These are phyloP conservation scores for Salix dunnii DNA, from an alignment of 345 rosid species.

Conservation along the genomic window DNA sequence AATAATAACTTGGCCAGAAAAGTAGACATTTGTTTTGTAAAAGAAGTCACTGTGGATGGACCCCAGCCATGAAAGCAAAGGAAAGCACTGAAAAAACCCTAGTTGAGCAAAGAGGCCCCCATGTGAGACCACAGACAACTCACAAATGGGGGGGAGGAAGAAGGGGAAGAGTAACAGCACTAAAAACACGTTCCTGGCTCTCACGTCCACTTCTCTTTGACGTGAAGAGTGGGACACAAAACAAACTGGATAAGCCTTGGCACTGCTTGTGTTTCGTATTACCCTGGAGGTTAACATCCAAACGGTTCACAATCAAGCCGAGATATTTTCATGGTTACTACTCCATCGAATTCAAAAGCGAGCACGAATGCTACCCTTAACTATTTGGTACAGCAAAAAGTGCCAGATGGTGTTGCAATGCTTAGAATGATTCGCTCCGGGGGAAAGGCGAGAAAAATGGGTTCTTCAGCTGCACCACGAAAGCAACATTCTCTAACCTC, in stretches of 20 bases:
- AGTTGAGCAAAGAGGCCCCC: conserved; percentile 23
- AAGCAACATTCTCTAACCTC: neutral
- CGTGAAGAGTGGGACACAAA: conserved; percentile 1
- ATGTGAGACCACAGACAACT: conserved; percentile 18
- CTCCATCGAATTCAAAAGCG: neutral
- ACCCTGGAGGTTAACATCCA: conserved; percentile 3
- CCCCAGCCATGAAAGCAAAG: conserved; percentile 8
- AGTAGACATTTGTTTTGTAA: neutral
- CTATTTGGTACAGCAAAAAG: neutral
- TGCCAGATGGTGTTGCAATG: neutral
- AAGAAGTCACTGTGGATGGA: conserved; percentile 10
- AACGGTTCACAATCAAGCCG: neutral
- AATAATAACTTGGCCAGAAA: neutral
- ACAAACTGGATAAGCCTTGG: conserved; percentile 16
- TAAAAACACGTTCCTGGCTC: conserved; percentile 7
- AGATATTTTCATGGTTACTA: neutral
- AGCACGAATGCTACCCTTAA: neutral
- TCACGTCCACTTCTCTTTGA: conserved; percentile 22
- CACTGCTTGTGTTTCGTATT: conserved; percentile 3
- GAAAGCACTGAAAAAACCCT: conserved; percentile 33
- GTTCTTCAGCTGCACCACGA: neutral
- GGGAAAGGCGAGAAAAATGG: neutral
- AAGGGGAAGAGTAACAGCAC: neutral
- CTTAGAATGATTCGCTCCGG: neutral
- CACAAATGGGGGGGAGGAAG: neutral